Evolutionary conservation across 2,329 filamentous ascomycete species (phyloP).

Genomic region (Aciculosporium take): DNA sequence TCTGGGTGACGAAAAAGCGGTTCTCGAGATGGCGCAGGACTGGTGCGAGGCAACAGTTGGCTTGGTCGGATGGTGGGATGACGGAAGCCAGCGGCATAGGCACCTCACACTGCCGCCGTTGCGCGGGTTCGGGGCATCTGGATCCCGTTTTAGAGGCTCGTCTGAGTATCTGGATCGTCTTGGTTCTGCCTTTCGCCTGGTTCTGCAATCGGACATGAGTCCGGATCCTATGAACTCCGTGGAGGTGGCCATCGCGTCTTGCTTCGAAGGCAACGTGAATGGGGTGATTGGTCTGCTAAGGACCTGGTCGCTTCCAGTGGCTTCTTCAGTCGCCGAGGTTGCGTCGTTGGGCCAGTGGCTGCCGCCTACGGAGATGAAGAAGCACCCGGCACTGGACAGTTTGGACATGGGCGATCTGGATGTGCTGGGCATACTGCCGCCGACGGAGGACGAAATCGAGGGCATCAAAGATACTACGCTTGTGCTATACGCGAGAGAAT

Average conservation of each 20-base stretch:
- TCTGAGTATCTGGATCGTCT: conserved; percentile 64
- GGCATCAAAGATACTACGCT: conserved; percentile 70
- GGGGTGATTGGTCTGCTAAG: conserved; percentile 61
- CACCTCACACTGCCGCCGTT: conserved; percentile 26
- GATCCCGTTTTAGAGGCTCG: conserved; percentile 33
- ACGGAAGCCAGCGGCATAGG: conserved; percentile 41
- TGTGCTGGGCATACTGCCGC: conserved; percentile 54
- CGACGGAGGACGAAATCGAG: conserved; percentile 43
- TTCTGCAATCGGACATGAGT: conserved; percentile 55
- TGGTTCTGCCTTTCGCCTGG: conserved; percentile 54
- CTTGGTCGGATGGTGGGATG: conserved; percentile 85
- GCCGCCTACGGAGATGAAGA: conserved; percentile 25
- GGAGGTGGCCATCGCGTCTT: conserved; percentile 68
- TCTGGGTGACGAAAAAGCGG: conserved; percentile 59
- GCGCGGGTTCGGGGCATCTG: conserved; percentile 21
- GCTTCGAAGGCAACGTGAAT: conserved; percentile 71
- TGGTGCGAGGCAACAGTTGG: conserved; percentile 84
- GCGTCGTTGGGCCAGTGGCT: conserved; percentile 78
- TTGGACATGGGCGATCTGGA: conserved; percentile 77
- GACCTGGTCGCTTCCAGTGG: conserved; percentile 66
- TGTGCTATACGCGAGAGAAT: conserved; percentile 55
- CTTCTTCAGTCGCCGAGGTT: conserved; percentile 67
- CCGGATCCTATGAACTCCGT: conserved; percentile 63
- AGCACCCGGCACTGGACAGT: conserved; percentile 43
- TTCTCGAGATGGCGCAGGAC: conserved; percentile 66